Base-by-base conservation (phyloP, 2,329 filamentous ascomycete species). In the Ceratocystis colombiana region DNA sequence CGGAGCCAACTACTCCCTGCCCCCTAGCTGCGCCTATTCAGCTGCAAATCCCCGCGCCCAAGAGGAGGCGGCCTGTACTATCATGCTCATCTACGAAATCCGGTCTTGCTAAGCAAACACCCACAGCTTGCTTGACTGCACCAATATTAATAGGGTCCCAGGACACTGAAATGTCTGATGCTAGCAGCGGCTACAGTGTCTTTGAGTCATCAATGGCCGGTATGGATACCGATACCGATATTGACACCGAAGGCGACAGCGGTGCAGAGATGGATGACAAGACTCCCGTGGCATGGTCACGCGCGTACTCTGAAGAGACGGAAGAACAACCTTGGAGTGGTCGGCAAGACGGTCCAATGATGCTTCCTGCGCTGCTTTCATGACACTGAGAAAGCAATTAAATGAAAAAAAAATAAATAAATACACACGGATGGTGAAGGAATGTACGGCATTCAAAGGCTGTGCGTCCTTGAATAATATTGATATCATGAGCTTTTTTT, bases 241-340 rank as follows among this genome's bases (percentile, higher is more conserved):
- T 63, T 17, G 65, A 66, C 45, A 61, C 53, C 2, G 64, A 65
- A 30, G 72, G 72, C 25, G 69, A 67, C 17, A 70, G 67, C 53
- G 73, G 76, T 17, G 71, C 73, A 67, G 75, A 77, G 25, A 22
- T 74, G 10, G 77, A 78, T 41, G 68, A 73, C 61, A 75, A 73
- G 67, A 80, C 78, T 6, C 77, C 79, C 0, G 50, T 65, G 64
- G 55, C 55, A 28, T 59, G 55, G 55, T 10, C 25, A 30, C 55
- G 55, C 20, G 55, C 55, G 10, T 59, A 59, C 28, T 59, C 55
- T 33, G 55, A 59, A 37, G 55, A 59, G 33, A 37, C 15, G 15
- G 55, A 59, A 33, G 55, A 59, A 25, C 55, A 33, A 30, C 55
- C 17, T 3, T 59, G 55, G 55, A 59, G 15, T 30, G 15, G 55